Base-by-base conservation (phyloP, 2,329 filamentous ascomycete species). In the Fusarium sp. region DNA sequence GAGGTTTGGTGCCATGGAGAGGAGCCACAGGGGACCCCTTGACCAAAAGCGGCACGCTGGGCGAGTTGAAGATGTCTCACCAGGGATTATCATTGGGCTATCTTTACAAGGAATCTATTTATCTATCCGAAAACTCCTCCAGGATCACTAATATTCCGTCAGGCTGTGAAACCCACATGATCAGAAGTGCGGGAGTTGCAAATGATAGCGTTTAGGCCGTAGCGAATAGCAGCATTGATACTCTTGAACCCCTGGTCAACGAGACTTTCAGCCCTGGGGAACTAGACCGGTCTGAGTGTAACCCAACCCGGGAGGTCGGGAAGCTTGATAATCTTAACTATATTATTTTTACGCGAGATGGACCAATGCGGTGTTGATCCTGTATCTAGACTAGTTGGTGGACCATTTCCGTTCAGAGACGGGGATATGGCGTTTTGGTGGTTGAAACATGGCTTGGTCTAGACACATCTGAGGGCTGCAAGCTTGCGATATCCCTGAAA, bases 391-490 rank as follows among this genome's bases (percentile, higher is more conserved):
- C n/a, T 36, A 20, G 36, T 18, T 41, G 29, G 17, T 36, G 33
- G 54, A 38, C 46, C 45, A 56, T 71, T 66, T 62, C 70, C 70
- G 59, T 55, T 65, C 45, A 55, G 27, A 62, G 46, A 64, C 69
- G 67, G 60, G 56, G 60, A 66, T 59, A 55, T 31, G 35, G 42
- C 55, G 59, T 25, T 57, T 45, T 31, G 44, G 41, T 52, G 31
- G 53, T 49, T 71, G 70, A 76, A 62, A 74, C 74, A 62, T 70
- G 74, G 72, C 74, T 59, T 46, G 68, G 70, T 76, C 74, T 66
- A 63, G 74, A 65, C 70, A 56, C 61, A 31, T 29, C 50, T 25
- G 18, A 27, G 25, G 20, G 36, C 29, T 54, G 39, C 27, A 20
- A 38, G 41, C 38, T 54, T 39, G 46, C 35, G 39, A 52, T 33